Evolutionary conservation across 768 basidiomycete species (phyloP).

Genomic region (Candolleomyces aberdarensis): DNA sequence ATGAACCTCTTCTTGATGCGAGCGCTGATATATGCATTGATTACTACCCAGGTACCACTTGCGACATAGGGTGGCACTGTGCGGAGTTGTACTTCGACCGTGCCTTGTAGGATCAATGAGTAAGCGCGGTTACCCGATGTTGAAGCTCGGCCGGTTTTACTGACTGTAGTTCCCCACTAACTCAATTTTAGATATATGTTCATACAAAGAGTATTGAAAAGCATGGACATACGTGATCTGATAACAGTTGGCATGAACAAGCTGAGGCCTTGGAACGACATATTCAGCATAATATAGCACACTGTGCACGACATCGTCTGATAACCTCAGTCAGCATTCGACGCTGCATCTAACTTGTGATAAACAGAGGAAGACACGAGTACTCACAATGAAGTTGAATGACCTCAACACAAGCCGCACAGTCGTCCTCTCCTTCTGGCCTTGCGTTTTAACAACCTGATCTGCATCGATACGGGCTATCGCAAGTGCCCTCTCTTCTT

Average conservation of each 20-base stretch:
- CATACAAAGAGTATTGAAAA: not conserved
- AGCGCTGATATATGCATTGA: slow-evolving; percentile 24
- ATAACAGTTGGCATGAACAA: slow-evolving; percentile 47
- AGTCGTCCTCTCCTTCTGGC: slow-evolving; percentile 10
- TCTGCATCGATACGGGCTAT: slow-evolving; percentile 27
- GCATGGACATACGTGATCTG: slow-evolving; percentile 32
- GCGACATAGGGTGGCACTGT: slow-evolving; percentile 40
- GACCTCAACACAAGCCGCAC: slow-evolving; percentile 7
- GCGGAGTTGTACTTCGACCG: slow-evolving; percentile 35
- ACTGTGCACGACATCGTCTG: slow-evolving; percentile 30
- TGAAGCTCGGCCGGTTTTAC: slow-evolving; percentile 1
- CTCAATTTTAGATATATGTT: not conserved
- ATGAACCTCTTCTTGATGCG: slow-evolving; percentile 25
- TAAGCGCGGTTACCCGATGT: not conserved
- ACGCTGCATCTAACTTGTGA: not conserved
- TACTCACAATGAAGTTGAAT: slow-evolving; percentile 16
- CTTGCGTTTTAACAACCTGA: slow-evolving; percentile 10
- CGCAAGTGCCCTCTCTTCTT: slow-evolving; percentile 21
- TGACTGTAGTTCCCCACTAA: slow-evolving; percentile 34
- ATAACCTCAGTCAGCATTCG: too few relatives aligned
- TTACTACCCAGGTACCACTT: slow-evolving; percentile 30
- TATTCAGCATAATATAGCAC: slow-evolving; percentile 34
- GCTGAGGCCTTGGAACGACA: slow-evolving; percentile 43
- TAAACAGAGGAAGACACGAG: not conserved
- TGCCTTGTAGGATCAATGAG: not conserved